Percentiles rank a stretch among this genome's conserved stretches.
phyloP scores from a whole-genome alignment of 192 early-diverging fungal species.

The Rhizophagus clarus region DNA sequence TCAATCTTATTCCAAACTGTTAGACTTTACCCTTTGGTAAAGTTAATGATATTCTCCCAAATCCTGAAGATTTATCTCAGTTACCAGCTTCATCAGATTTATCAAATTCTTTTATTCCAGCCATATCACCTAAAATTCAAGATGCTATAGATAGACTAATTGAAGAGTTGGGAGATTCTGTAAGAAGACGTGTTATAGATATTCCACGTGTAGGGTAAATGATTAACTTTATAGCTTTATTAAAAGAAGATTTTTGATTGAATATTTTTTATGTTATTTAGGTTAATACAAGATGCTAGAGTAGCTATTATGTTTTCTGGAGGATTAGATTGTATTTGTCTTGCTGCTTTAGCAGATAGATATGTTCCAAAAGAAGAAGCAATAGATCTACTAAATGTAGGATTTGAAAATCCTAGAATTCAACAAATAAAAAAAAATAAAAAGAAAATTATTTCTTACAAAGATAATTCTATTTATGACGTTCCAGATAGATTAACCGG shows the following conservation, averaged over 20 bases:
- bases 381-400: constrained; percentile 93
- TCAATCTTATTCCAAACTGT: not conserved
- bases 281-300: constrained; percentile 46
- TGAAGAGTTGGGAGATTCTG: constrained; percentile 47
- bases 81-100: constrained; percentile 33
- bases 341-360: constrained; percentile 80
- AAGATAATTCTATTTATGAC: constrained; percentile 51
- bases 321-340: constrained; percentile 88
- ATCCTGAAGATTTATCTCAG: constrained; percentile 33
- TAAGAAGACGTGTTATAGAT: constrained; percentile 48
- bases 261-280: constrained; percentile 28
- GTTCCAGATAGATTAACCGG: constrained; percentile 90
- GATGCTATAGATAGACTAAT: constrained; percentile 43
- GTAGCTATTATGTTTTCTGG: constrained; percentile 90
- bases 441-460: constrained; percentile 22
- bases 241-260: not conserved
- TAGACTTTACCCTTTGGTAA: constrained; percentile 51
- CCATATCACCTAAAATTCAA: constrained; percentile 43
- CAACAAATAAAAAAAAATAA: constrained; percentile 48
- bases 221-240: not conserved
- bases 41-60: constrained; percentile 43
- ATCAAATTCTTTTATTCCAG: constrained; percentile 27
- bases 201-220: constrained; percentile 50
- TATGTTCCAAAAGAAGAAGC: constrained; percentile 72
- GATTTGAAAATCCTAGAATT: constrained; percentile 89